Base-by-base conservation (phyloP, 768 basidiomycete genomes). In the Collybiopsis confluens region DNA sequence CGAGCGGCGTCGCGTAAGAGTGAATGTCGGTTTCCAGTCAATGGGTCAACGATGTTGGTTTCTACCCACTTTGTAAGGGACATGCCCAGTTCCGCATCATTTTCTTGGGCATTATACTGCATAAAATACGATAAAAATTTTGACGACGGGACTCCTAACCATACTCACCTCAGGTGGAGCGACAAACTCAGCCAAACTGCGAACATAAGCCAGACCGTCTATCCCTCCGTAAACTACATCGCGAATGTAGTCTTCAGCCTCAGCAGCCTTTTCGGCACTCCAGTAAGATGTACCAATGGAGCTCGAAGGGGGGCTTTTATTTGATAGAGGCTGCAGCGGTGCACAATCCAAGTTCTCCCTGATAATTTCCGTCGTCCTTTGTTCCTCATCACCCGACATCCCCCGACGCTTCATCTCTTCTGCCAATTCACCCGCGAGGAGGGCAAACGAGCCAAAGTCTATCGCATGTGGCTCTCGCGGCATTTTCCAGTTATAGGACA, bases 181-280 rank as follows among this genome's bases (percentile, higher is more conserved):
- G 28, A 85, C 73, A 58, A 91, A 92, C 66, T 88, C 85, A 23
- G 88, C 88, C 52, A 92, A 61, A 63, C 90, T 91, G 56, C 85
- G 74, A 49, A 85, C 77, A 64, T 91, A 91, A 4, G 89, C 89
- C 24, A 83, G 67, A 1, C 90, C 89, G 53, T 89, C 87, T 0
- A 82, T 74, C 43, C 90, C 88, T 0, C 90, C 89, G 62, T 90
- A 91, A 0, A 91, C 88, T n/a, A 89, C 63, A 62, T 90, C 86
- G 18, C 78, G 69, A 16, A 91, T 43, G 60, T 85, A 88, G n/a
- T 74, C 76, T 67, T 88, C 85, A 1, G 79, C 86, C 21, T 77
- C 74, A n/a, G 65, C 65, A 11, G 78, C 81, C 4, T 73, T 70
- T 45, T 70, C 70, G 11, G 70, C 64, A 21, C 70, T 75, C 78